These are phyloP conservation scores for Tetracentron sinense DNA, from an alignment of 164 flowering plant genomes.

Conservation along the genomic window DNA sequence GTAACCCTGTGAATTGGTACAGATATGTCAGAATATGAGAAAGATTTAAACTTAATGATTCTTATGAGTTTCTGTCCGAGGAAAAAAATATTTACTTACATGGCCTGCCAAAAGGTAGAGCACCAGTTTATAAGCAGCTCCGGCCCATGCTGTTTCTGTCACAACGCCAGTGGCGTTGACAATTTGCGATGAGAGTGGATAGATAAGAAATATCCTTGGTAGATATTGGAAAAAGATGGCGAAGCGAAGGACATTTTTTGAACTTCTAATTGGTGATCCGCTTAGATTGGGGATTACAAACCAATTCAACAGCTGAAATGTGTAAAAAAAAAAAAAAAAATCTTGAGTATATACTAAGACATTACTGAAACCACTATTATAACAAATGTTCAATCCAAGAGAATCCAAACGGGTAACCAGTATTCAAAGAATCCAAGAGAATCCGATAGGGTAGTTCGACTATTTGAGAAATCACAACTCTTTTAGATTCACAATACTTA, in stretches of 20 bases:
- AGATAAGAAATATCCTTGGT: conserved; percentile 56
- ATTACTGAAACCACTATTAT: too few species aligned
- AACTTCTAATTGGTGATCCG: conserved; percentile 60
- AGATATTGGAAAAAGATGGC: conserved; percentile 61
- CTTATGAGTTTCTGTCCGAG: too few species aligned
- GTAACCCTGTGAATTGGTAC: too few species aligned
- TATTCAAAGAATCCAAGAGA: too few species aligned
- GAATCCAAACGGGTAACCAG: too few species aligned
- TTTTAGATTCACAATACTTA: background rate
- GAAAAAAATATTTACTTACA: conserved; percentile 42
- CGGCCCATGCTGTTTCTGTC: conserved; percentile 83
- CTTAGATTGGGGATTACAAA: conserved; percentile 50
- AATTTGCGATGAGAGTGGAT: conserved; percentile 64
- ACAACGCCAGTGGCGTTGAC: conserved; percentile 64
- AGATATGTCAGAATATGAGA: too few species aligned
- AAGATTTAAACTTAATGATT: too few species aligned
- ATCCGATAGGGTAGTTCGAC: too few species aligned
- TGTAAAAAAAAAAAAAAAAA: background rate
- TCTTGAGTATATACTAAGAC: background rate
- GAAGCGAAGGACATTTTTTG: conserved; percentile 49
- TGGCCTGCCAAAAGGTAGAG: conserved; percentile 88
- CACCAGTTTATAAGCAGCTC: conserved; percentile 78
- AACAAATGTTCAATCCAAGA: too few species aligned
- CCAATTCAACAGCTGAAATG: conserved; percentile 73
- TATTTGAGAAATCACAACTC: too few species aligned